phyloP scores from a whole-genome alignment of 768 basidiomycete species.

The Heimioporus sp. region DNA sequence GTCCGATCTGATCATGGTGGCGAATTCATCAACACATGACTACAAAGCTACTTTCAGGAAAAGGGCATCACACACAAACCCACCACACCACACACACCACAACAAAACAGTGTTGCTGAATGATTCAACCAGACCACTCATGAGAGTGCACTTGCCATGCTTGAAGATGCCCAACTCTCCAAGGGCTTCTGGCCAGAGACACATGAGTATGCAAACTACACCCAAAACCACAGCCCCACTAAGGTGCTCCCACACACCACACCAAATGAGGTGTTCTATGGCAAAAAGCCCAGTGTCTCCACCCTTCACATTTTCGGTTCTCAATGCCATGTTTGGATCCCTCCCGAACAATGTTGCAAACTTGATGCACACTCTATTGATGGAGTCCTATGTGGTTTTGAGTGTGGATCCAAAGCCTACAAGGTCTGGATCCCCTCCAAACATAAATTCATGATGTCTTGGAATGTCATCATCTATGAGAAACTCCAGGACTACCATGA shows the following conservation, averaged over 20 bases:
- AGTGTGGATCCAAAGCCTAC: constrained; percentile 7
- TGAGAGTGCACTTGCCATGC: constrained; percentile 22
- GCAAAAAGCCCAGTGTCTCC: constrained; percentile 15
- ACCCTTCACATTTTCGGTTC: too few species aligned
- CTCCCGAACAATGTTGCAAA: too few species aligned
- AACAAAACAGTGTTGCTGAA: background rate
- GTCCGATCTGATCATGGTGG: too few species aligned
- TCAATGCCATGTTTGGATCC: background rate
- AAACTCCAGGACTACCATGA: too few species aligned
- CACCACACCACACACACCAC: background rate
- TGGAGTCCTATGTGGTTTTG: constrained; percentile 3
- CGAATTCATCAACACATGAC: background rate
- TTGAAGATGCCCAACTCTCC: constrained; percentile 17
- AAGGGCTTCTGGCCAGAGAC: constrained; percentile 22
- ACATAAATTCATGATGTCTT: constrained; percentile 2
- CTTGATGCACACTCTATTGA: constrained; percentile 6
- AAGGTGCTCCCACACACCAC: background rate
- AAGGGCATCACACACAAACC: background rate
- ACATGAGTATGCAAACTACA: background rate
- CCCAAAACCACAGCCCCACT: background rate
- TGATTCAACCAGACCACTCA: constrained; percentile 26
- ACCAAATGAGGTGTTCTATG: constrained; percentile 16
- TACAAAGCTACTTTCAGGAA: background rate
- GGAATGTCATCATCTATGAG: too few species aligned
- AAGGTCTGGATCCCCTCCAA: constrained; percentile 1